Percentiles rank a stretch among this genome's conserved stretches.
Conservation (phyloP, 805 yeast species). For the Wickerhamiella galacta region DNA sequence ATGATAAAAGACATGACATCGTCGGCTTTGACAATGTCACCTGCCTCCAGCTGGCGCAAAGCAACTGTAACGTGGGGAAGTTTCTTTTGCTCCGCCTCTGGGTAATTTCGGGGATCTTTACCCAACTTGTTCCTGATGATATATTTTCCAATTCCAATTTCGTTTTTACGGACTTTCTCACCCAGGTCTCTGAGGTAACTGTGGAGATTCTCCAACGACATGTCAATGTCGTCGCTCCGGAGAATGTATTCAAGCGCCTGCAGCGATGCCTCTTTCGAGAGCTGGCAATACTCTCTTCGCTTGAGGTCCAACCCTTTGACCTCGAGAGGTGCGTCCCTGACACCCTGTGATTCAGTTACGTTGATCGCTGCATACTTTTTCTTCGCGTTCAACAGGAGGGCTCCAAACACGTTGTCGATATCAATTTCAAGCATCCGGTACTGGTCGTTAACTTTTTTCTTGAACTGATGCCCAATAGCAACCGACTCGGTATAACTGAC, state of each 20-base stretch:
- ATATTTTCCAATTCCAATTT: constrained; percentile 47
- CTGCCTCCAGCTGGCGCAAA: constrained; percentile 56
- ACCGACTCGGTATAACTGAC: constrained; percentile 55
- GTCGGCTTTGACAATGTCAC: constrained; percentile 77
- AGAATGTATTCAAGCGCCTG: constrained; percentile 56
- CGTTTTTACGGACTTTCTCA: constrained; percentile 38
- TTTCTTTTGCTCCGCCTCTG: constrained; percentile 56
- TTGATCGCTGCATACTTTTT: constrained; percentile 94
- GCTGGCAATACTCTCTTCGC: constrained; percentile 89
- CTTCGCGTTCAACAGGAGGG: constrained; percentile 76
- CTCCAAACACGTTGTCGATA: constrained; percentile 81
- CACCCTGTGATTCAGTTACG: constrained; percentile 37
- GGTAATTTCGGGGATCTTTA: constrained; percentile 75
- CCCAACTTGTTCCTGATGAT: constrained; percentile 77
- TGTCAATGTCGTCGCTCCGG: constrained; percentile 56
- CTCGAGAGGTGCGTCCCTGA: constrained; percentile 44
- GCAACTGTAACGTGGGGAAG: constrained; percentile 87
- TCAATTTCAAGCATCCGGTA: constrained; percentile 82
- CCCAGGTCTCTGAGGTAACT: constrained; percentile 48
- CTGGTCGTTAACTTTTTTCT: constrained; percentile 70
- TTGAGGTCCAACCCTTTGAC: constrained; percentile 94
- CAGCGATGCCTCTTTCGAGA: constrained; percentile 76
- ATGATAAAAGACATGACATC: constrained; percentile 79
- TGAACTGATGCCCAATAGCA: constrained; percentile 71
- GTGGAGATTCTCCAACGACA: constrained; percentile 53